Conservation (phyloP, 352 stramenopile species). For the Pythium brachiatum region DNA sequence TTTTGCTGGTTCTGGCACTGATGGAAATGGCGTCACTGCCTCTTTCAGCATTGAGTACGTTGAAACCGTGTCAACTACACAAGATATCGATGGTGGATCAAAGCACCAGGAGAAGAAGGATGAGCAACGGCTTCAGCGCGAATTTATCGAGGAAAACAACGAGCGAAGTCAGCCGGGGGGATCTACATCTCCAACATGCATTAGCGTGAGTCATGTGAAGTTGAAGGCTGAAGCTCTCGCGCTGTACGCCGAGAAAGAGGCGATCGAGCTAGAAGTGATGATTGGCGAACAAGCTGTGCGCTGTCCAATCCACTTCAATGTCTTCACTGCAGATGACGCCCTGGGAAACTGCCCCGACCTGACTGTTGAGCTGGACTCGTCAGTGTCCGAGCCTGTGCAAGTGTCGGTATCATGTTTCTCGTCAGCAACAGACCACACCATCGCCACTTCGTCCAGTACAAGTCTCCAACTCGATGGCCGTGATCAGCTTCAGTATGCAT, state of each 20-base stretch:
- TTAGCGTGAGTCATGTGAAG: slow-evolving; percentile 37
- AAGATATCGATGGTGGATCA: neutral
- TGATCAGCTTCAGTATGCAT: neutral
- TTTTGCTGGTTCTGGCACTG: neutral
- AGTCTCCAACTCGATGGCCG: neutral
- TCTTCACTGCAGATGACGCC: slow-evolving; percentile 36
- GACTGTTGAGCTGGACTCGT: neutral
- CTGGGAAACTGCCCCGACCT: slow-evolving; percentile 34
- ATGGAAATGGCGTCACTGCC: neutral
- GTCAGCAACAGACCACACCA: slow-evolving; percentile 12
- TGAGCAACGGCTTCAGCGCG: too few relatives aligned
- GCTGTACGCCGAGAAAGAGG: slow-evolving; percentile 34
- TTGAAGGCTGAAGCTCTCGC: slow-evolving; percentile 27
- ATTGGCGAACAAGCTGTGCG: slow-evolving; percentile 23
- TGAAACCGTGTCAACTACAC: neutral
- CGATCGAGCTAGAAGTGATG: slow-evolving; percentile 35
- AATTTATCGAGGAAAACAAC: neutral
- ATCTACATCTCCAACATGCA: neutral
- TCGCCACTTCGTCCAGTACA: slow-evolving; percentile 5
- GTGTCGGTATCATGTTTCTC: slow-evolving; percentile 15
- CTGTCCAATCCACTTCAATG: slow-evolving; percentile 31
- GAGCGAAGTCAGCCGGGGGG: neutral
- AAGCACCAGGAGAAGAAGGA: neutral
- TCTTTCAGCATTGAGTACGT: neutral
- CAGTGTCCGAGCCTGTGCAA: neutral